Base-by-base conservation (phyloP, 345 rosid genomes). In the Arabidopsis arenosa region DNA sequence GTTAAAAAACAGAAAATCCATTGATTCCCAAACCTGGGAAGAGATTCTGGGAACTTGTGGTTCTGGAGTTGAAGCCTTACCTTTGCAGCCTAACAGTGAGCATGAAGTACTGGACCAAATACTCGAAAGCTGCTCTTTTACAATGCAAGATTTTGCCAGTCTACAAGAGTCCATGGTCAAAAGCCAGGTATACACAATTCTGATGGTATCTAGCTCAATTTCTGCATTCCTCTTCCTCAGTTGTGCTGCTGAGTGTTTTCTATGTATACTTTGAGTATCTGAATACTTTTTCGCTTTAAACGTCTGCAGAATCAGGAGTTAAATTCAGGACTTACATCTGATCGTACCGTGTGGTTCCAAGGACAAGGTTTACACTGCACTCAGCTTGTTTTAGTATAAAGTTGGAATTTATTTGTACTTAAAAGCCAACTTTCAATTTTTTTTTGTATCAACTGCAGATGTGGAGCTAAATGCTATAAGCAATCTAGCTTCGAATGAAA, bases 21-120 rank as follows among this genome's bases (percentile, higher is more conserved):
- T 75, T 80, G 93, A 84, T 57, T 78, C 85, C 44, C 80, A 85
- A 44, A 80, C 86, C 45, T 90, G 96, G 98, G 92, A 86, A 81
- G 87, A 86, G 67, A 78, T 79, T 63, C 60, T 86, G 49, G 85
- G 79, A 74, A 85, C 79, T 64, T 72, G 77, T 85, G 54, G 76
- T 37, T 45, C 81, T 78, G 87, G 85, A 41, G 75, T 43, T 76
- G 89, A 85, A 81, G 72, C 80, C 55, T 52, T 63, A 33, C 84
- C 86, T 63, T 49, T 75, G 80, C 85, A 75, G 36, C 75, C 83
- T 14, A 83, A 79, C 81, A 83, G 87, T 68, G 85, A 70, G 58
- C 77, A 83, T 68, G 87, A 85, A 52, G 74, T 57, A 66, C 76
- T 81, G 74, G 86, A 85, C 55, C 87, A 84, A 59, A 75, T 80